Evolutionary conservation across 2,329 filamentous ascomycete genomes (phyloP).

Genomic region (Westerdykella ornata): DNA sequence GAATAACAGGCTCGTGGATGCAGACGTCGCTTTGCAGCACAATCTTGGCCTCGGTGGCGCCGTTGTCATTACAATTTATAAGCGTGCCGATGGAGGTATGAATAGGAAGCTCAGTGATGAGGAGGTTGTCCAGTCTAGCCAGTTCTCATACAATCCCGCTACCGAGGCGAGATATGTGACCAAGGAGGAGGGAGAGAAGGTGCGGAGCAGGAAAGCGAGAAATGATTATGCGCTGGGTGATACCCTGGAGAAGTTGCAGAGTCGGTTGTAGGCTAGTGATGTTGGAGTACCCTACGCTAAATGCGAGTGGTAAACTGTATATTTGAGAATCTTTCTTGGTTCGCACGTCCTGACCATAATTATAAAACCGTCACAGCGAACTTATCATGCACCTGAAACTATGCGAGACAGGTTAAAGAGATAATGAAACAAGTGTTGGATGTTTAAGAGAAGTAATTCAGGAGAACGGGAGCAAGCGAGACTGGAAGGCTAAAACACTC

Average conservation of each 20-base stretch:
- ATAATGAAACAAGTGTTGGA: too few relatives aligned
- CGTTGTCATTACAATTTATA: constrained; percentile 82
- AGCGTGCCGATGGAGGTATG: constrained; percentile 67
- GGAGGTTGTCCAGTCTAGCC: constrained; percentile 58
- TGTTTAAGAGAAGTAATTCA: too few relatives aligned
- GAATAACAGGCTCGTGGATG: constrained; percentile 71
- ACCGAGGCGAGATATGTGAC: constrained; percentile 85
- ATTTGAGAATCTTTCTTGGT: too few relatives aligned
- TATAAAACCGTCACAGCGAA: too few relatives aligned
- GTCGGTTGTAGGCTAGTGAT: constrained; percentile 49
- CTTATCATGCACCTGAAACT: too few relatives aligned
- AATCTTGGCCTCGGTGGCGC: constrained; percentile 89
- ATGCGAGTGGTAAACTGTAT: not conserved
- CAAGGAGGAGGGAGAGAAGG: constrained; percentile 59
- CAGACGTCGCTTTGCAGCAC: constrained; percentile 73
- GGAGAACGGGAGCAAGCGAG: too few relatives aligned
- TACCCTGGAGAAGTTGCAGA: constrained; percentile 62
- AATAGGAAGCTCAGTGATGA: constrained; percentile 56
- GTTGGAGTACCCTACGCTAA: not conserved
- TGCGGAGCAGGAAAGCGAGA: constrained; percentile 60
- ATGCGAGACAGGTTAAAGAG: too few relatives aligned
- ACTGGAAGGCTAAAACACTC: too few relatives aligned
- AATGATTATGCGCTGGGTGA: constrained; percentile 71
- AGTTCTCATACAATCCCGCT: constrained; percentile 84
- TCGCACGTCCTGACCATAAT: too few relatives aligned